Conservation (phyloP, 2,329 filamentous ascomycete genomes). For the Colletotrichum lentis region DNA sequence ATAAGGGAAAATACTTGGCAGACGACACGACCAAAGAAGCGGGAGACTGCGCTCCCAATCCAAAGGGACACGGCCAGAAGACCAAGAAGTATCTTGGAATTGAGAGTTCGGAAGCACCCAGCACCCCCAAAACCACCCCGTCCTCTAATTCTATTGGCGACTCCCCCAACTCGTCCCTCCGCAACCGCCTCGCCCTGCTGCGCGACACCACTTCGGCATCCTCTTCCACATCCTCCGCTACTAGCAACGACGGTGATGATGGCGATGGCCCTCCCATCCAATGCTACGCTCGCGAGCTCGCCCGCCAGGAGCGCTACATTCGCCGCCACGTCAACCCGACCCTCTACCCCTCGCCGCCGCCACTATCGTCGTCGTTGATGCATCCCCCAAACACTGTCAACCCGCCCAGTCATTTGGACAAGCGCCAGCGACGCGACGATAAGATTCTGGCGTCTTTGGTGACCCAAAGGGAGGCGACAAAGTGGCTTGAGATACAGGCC, state of each 20-base stretch:
- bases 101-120: not conserved
- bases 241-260: slow-evolving; percentile 23
- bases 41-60: slow-evolving; percentile 22
- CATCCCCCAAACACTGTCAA: not conserved
- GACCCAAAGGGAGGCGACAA: slow-evolving; percentile 45
- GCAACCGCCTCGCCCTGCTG: slow-evolving; percentile 38
- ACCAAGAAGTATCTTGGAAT: slow-evolving; percentile 8
- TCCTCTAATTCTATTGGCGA: slow-evolving; percentile 30
- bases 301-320: slow-evolving; percentile 45
- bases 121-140: slow-evolving; percentile 19
- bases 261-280: slow-evolving; percentile 21
- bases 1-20: not conserved
- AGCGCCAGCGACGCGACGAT: slow-evolving; percentile 43
- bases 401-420: slow-evolving; percentile 29
- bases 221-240: slow-evolving; percentile 37
- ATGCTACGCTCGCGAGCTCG: slow-evolving; percentile 37
- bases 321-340: slow-evolving; percentile 44
- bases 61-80: slow-evolving; percentile 1
- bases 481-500: slow-evolving; percentile 55
- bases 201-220: slow-evolving; percentile 43
- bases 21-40: not conserved
- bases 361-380: slow-evolving; percentile 42
- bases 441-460: slow-evolving; percentile 49
- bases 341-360: slow-evolving; percentile 45
- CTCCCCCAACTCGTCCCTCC: slow-evolving; percentile 20